These are phyloP conservation scores for Salvia hispanica DNA, from an alignment of 257 asterid species.

Conservation along the genomic window DNA sequence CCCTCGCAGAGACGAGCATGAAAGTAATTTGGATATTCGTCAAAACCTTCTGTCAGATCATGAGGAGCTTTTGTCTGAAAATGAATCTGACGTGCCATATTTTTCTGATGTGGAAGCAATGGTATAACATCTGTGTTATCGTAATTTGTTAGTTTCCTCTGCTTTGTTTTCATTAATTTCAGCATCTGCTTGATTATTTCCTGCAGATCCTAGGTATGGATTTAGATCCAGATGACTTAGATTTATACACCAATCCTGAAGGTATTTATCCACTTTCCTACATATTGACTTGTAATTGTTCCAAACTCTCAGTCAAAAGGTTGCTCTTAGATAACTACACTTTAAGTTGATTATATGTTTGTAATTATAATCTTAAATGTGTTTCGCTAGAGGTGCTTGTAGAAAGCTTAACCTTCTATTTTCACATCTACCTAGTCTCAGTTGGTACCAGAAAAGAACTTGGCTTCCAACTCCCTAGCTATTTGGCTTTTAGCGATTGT, in stretches of 20 bases:
- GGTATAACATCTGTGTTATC: slow-evolving; percentile 49
- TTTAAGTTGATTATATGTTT: background rate
- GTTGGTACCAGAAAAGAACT: background rate
- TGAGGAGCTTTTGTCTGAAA: slow-evolving; percentile 53
- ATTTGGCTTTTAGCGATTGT: background rate
- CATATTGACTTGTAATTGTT: slow-evolving; percentile 15
- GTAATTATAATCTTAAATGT: background rate
- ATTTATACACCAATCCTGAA: slow-evolving; percentile 41
- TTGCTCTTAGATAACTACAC: background rate
- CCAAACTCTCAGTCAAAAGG: background rate
- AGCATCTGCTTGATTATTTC: slow-evolving; percentile 16
- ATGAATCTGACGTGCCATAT: slow-evolving; percentile 61
- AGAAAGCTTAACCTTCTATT: slow-evolving; percentile 3
- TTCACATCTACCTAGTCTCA: background rate
- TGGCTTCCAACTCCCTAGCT: background rate
- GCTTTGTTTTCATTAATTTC: slow-evolving; percentile 31
- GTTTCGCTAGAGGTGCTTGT: slow-evolving; percentile 15
- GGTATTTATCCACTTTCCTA: slow-evolving; percentile 51
- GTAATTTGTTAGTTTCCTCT: slow-evolving; percentile 23
- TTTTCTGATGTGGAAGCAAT: slow-evolving; percentile 81
- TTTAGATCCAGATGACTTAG: slow-evolving; percentile 62
- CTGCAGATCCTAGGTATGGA: slow-evolving; percentile 87
- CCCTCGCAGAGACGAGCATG: slow-evolving; percentile 29
- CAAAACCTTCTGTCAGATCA: slow-evolving; percentile 41
- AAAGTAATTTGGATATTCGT: slow-evolving; percentile 28